These are phyloP conservation scores for Pythium rhizo-oryzae DNA, from an alignment of 352 stramenopile genomes.

Conservation along the genomic window DNA sequence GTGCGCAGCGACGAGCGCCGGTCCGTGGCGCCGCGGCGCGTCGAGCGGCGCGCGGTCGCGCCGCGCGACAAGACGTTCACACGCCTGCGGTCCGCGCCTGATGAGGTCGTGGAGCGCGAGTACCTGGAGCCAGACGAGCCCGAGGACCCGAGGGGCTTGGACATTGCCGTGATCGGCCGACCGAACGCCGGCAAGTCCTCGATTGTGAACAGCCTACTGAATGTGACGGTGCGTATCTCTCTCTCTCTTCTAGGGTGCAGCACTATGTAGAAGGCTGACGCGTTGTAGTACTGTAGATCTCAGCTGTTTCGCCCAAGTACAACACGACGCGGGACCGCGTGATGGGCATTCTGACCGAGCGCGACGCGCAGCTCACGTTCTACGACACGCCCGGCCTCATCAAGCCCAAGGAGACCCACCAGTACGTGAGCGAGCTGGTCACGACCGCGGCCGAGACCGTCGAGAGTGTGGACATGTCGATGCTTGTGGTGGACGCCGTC, in stretches of 20 bases:
- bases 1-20: background rate
- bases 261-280: background rate
- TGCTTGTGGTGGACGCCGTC: constrained; percentile 84
- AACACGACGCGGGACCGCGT: constrained; percentile 85
- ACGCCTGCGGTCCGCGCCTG: constrained; percentile 56
- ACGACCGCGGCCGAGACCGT: constrained; percentile 79
- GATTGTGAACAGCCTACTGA: constrained; percentile 80
- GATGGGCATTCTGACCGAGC: constrained; percentile 77
- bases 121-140: constrained; percentile 79
- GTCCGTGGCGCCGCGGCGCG: constrained; percentile 9
- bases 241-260: background rate
- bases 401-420: constrained; percentile 85
- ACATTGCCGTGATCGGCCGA: constrained; percentile 81
- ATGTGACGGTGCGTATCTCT: constrained; percentile 53
- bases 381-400: constrained; percentile 88
- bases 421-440: constrained; percentile 81
- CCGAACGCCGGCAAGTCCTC: constrained; percentile 90
- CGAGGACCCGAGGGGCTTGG: constrained; percentile 59
- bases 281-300: constrained; percentile 39
- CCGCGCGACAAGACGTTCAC: constrained; percentile 75
- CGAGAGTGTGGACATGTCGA: constrained; percentile 82
- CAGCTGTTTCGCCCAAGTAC: constrained; percentile 87
- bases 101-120: constrained; percentile 69
- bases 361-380: constrained; percentile 78
- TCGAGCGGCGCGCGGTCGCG: constrained; percentile 15